Evolutionary conservation across 2,329 filamentous ascomycete species (phyloP), one percentile per base, ranked within the genome.

Genomic region (Aureobasidium sp.): DNA sequence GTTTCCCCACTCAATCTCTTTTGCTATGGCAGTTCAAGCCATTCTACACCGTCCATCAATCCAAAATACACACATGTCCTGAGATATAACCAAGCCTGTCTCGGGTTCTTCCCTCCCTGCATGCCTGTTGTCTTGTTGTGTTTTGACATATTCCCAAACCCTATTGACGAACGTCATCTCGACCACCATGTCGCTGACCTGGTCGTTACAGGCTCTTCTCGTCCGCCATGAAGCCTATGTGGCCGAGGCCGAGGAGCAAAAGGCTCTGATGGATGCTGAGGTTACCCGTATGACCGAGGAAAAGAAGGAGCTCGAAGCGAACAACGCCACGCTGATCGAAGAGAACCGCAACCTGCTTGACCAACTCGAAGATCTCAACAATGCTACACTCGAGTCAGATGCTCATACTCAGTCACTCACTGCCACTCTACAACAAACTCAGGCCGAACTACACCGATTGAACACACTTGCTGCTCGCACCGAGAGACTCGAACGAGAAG

Each of bases 221-320:
- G 85, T 88, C 66, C 88, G 93, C 69, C 92, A 99, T 82, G 92
- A 97, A 79, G 86, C 89, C 63, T 97, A 96, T 76, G 93, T 97
- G 82, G 87, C 87, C 67, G 91, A 96, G 74, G 91, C 92, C 63
- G 91, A 96, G 78, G 85, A 86, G 68, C 91, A 97, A 73, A 89
- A 92, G 64, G 78, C 81, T 64, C 84, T 87, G 64, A 85, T 97
- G 76, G 82, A 84, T 48, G 75, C 79, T 50, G 89, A 84, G 64
- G 91, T 97, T 71, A 86, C 89, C 68, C 81, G 81, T 65, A 81
- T 99, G 58, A 90, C 96, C 76, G 74, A 74, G 55, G 81, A 86
- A 67, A 96, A 96, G 76, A 67, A 73, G 59, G 70, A 99, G 97
- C 76, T 85, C 85, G 61, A 81, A 54, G 36, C 14, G 7, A 54